Base-by-base conservation (phyloP, 495 filamentous ascomycete genomes). In the Penicillium pancosmium region DNA sequence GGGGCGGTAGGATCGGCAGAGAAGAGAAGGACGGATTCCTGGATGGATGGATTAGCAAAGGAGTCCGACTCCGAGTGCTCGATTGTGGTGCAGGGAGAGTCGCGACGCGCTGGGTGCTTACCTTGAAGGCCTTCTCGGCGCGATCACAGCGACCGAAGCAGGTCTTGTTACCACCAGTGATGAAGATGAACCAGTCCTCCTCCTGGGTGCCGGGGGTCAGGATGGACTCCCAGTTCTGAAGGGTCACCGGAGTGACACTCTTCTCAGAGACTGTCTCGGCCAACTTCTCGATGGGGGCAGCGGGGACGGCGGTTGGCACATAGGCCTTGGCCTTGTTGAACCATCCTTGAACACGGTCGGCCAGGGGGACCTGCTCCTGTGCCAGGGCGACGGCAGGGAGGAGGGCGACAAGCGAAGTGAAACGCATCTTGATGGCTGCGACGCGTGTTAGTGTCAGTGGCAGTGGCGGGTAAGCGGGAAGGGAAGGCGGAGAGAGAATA, bases 101-200 rank as follows among this genome's bases (percentile, higher is more conserved):
- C 18, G 18, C 34, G 51, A 35, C 35, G 35, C 35, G 35, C 3
- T 23, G 2, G 34, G 16, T 21, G 23, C 51, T 60, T 70, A 85
- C 80, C 62, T 86, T 86, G 74, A 83, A 87, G 0, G 80, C 79
- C 61, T 75, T 76, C 18, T 84, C 79, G 31, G 80, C 78, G 5
- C 71, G 69, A 11, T 58, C 78, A 69, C 85, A 89, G 57, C 79
- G 71, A 55, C 79, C 91, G 66, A 85, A 91, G 79, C 92, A 97
- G 31, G 91, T 93, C 78, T 88, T 91, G 76, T 96, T 95, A 43
- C 90, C 86, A 51, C 92, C 92, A 1, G 88, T 91, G 51, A 95
- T 73, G 67, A 89, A 83, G 57, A 96, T 77, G 77, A 88, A 84
- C 90, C 89, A 96, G 71, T 93, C 88, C 72, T 89, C 85, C 3